A percentile compares a stretch with the other conserved stretches of the same genome.
These are phyloP conservation scores for Penicillium sp. DNA, from an alignment of 2,329 filamentous ascomycete genomes.

Conservation along the genomic window DNA sequence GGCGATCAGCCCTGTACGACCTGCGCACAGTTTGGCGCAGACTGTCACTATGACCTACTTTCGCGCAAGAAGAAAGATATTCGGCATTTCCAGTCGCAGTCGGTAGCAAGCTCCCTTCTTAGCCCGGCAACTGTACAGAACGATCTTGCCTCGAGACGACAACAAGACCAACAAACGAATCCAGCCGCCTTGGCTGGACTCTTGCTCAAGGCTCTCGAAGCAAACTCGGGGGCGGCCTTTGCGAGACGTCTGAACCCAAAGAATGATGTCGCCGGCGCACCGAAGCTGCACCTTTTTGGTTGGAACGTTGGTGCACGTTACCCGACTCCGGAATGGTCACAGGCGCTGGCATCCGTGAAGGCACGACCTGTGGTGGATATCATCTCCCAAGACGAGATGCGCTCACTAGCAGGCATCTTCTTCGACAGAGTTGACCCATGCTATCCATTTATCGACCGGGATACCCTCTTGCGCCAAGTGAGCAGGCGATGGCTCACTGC, in stretches of 20 bases:
- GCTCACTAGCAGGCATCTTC: constrained; percentile 52
- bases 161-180: constrained; percentile 19
- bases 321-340: constrained; percentile 16
- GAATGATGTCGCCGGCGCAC: constrained; percentile 59
- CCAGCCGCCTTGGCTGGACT: constrained; percentile 28
- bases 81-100: constrained; percentile 27
- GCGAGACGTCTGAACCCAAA: constrained; percentile 58
- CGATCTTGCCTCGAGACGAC: constrained; percentile 15
- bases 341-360: constrained; percentile 15
- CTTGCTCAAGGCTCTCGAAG: constrained; percentile 53
- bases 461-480: constrained; percentile 32
- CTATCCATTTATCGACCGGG: constrained; percentile 55
- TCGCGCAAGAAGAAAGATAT: constrained; percentile 39
- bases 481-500: constrained; percentile 36
- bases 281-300: constrained; percentile 60
- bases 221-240: constrained; percentile 63
- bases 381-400: constrained; percentile 55
- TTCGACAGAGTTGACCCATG: constrained; percentile 59
- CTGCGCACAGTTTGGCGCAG: constrained; percentile 59
- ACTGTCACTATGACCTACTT: constrained; percentile 53
- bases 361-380: constrained; percentile 51
- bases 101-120: constrained; percentile 17
- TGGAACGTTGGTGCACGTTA: constrained; percentile 56
- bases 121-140: constrained; percentile 12
- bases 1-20: constrained; percentile 58